phyloP scores from a whole-genome alignment of 23 red algal genomes.

The Gracilaria caudata region DNA sequence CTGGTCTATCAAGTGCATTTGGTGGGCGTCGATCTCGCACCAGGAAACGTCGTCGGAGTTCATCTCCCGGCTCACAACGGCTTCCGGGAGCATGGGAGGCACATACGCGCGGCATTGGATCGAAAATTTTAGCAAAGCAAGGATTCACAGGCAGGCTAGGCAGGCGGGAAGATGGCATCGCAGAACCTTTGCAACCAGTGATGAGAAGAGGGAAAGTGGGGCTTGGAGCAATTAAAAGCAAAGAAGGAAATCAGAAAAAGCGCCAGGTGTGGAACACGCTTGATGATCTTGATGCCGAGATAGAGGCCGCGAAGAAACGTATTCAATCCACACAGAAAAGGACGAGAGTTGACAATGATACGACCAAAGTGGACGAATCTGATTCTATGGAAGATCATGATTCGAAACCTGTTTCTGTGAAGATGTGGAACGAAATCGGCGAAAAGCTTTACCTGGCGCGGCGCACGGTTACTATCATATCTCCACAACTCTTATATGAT shows the following conservation, averaged over 20 bases:
- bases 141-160: conserved; percentile 75
- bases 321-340: neutral
- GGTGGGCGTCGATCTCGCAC: conserved; percentile 20
- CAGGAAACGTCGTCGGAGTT: conserved; percentile 25
- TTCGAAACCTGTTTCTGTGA: neutral
- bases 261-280: no score
- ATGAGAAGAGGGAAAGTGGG: conserved; percentile 53
- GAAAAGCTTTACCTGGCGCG: neutral
- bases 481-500: conserved; percentile 29
- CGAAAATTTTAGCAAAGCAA: conserved; percentile 68
- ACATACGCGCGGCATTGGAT: conserved; percentile 77
- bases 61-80: neutral
- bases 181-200: conserved; percentile 60
- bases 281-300: conserved; percentile 26
- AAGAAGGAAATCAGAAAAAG: conserved; percentile 5
- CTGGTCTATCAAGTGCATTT: conserved; percentile 9
- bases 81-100: conserved; percentile 67
- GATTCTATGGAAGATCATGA: no score
- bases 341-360: neutral
- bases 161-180: conserved; percentile 56
- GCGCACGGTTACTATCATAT: neutral
- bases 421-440: conserved; percentile 5
- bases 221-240: conserved; percentile 49
- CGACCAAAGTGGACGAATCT: neutral
- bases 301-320: neutral